Evolutionary conservation across 164 flowering plant species (phyloP).

Genomic region (Dillenia suffruticosa): DNA sequence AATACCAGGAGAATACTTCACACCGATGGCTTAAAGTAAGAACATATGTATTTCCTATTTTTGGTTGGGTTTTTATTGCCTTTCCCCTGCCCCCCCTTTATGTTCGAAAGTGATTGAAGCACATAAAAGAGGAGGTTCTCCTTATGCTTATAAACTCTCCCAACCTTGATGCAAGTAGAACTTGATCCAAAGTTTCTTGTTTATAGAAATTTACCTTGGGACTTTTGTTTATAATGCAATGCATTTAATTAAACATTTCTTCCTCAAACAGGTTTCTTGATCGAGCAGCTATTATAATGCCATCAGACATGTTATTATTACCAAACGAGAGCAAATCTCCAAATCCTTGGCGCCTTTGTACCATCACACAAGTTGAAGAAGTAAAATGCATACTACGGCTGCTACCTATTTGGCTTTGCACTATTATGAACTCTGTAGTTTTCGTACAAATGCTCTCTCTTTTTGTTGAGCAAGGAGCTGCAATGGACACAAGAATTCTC

Average conservation of each 20-base stretch:
- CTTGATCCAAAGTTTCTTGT: no score
- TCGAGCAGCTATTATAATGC: slow-evolving; percentile 31
- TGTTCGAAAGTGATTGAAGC: no score
- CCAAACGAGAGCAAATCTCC: slow-evolving; percentile 4
- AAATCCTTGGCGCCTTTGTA: slow-evolving; percentile 42
- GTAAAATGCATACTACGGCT: slow-evolving; percentile 41
- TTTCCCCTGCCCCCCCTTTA: no score
- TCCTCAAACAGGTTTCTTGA: slow-evolving; percentile 32
- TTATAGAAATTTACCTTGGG: no score
- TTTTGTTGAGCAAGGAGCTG: slow-evolving; percentile 51
- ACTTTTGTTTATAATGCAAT: no score
- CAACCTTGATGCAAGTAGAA: no score
- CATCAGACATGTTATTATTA: slow-evolving; percentile 8
- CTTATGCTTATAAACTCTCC: no score
- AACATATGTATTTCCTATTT: background rate
- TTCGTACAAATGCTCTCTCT: slow-evolving; percentile 46
- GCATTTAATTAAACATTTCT: background rate
- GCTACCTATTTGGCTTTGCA: slow-evolving; percentile 48
- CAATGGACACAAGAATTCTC: slow-evolving; percentile 28
- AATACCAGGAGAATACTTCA: slow-evolving; percentile 38
- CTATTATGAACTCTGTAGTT: slow-evolving; percentile 32
- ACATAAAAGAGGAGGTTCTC: no score
- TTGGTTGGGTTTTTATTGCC: no score
- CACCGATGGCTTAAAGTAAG: slow-evolving; percentile 38
- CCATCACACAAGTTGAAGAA: slow-evolving; percentile 48